Base-by-base conservation (phyloP, 441 rosid species). In the Populus tomentosa region DNA sequence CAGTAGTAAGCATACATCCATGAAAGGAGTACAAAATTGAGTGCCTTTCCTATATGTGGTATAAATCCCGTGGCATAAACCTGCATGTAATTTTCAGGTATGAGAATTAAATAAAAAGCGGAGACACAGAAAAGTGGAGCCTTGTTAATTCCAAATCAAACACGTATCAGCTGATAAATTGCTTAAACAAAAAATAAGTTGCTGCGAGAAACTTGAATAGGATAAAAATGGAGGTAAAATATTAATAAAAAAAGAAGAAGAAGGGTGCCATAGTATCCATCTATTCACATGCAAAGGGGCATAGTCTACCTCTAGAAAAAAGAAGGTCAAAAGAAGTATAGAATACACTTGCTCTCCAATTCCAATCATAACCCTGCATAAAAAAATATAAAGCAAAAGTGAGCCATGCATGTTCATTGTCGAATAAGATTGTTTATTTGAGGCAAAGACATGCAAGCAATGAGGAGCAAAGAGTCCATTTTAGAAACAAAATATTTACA, bases 1-100 rank as follows among this genome's bases (percentile, higher is more conserved):
- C 97, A 90, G 74, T 92, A 94, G 67, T 95, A 95, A 38, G 99
- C 97, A 84, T 95, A 95, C 97, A 95, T 91, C 98, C 99, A 95
- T 62, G 98, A 92, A 83, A 95, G 97, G 73, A 94, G 93, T 67
- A 94, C 77, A 80, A 94, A 90, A 82, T 85, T 92, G 33, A 95
- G 74, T 46, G 86, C 85, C 88, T 91, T 95, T 72, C 99, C 99
- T 10, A 92, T 83, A 77, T 84, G 89, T 72, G 99, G 97, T 79
- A 95, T 76, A 78, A 88, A 77, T 75, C 97, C 94, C 62, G 87
- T 87, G 72, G 84, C 88, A 84, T 83, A 89, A 78, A 95, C 98
- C 98, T 95, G 90, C 79, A 85, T 30, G 74, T 73, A 13, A 69
- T 68, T 79, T 63, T 50, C 61, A 79, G 76, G 75, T 78, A 56